A percentile compares a stretch with the other conserved stretches of the same genome.
Evolutionary conservation across 1,139 yeast species (phyloP).

Genomic region (Saccharomycopsis hybrid): DNA sequence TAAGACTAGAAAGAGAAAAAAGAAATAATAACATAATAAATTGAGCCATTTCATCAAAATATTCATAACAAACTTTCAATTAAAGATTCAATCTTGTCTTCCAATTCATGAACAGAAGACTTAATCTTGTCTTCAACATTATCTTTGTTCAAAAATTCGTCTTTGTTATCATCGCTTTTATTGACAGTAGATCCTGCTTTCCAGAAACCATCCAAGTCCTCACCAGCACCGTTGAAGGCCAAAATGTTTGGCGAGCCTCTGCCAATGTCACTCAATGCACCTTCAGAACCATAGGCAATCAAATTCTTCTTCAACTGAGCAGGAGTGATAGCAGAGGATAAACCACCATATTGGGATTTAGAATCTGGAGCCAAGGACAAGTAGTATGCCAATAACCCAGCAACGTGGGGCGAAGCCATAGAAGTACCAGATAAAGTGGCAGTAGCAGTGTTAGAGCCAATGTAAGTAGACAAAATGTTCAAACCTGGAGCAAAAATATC

Average conservation of each 20-base stretch:
- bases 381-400: constrained; percentile 84
- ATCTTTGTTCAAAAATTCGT: no score
- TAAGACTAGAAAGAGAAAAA: no score
- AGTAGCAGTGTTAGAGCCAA: constrained; percentile 76
- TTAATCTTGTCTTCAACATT: not conserved
- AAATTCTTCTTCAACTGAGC: constrained; percentile 84
- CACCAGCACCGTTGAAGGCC: constrained; percentile 90
- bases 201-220: constrained; percentile 14
- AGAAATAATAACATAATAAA: no score
- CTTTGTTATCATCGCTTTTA: not conserved
- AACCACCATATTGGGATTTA: constrained; percentile 62
- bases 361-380: constrained; percentile 85
- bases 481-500: constrained; percentile 84
- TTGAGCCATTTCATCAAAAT: no score
- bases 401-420: constrained; percentile 98
- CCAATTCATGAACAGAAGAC: not conserved
- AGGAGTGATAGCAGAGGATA: constrained; percentile 58
- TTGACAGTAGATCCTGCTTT: not conserved
- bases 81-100: not conserved
- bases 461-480: constrained; percentile 76
- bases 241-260: constrained; percentile 81
- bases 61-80: not conserved
- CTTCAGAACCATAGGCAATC: constrained; percentile 71
- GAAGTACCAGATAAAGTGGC: constrained; percentile 96
- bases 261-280: constrained; percentile 64